Base-by-base conservation (phyloP, 345 rosid species). In the Dipteronia dyeriana region DNA sequence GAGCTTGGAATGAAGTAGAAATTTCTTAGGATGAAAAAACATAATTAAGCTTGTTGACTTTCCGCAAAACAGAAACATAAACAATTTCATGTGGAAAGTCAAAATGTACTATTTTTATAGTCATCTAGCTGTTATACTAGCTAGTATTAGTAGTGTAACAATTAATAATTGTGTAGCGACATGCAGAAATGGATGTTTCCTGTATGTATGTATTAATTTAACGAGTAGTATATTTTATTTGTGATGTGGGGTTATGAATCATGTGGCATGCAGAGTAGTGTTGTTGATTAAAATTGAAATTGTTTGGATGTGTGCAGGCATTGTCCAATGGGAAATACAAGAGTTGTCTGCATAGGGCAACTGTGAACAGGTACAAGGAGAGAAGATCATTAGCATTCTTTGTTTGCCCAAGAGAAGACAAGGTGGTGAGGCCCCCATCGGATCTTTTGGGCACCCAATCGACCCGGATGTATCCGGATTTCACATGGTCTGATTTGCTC, bases 301-400 rank as follows among this genome's bases (percentile, higher is more conserved):
- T 41, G 45, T 41, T 63, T 75, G 39, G 64, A 47, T 41, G 23
- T 41, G 23, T 45, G 49, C 29, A 88, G 91, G 89, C 91, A 63
- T 60, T 85, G 38, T 78, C 91, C 45, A 88, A 88, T 63, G 88
- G 89, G 72, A 79, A 31, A 66, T 85, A 84, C 82, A 81, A 66
- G 81, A 84, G 91, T 11, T 84, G 88, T 66, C 68, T 81, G 68
- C 89, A 86, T 20, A 84, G 89, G 64, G 91, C 89, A 65, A 82
- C 85, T 68, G 89, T 88, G 12, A 86, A 84, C 51, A 76, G 71
- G 57, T 65, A 79, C 70, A 76, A 56, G 71, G 85, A 75, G 53
- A 84, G 91, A 69, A 80, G 74, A 75, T 88, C 87, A 25, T 19
- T 85, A 66, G 88, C 80, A 1, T 88, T 78, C 78, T 88, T 88